These are phyloP conservation scores for Pythium phragmitis DNA, from an alignment of 352 stramenopile species.

Conservation along the genomic window DNA sequence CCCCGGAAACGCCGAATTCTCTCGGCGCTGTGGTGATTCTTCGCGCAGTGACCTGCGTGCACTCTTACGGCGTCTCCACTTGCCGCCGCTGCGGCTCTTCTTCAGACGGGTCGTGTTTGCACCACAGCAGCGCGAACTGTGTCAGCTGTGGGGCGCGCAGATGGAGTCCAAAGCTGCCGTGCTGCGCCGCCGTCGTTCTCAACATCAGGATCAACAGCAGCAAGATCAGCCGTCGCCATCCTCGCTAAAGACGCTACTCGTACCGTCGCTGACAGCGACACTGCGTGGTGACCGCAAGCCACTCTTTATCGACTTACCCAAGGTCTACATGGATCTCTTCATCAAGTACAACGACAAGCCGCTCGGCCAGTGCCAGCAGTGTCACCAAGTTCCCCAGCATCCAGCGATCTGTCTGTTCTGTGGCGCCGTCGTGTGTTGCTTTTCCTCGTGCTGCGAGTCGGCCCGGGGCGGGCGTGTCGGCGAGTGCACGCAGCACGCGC, in stretches of 20 bases:
- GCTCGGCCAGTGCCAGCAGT: slow-evolving; percentile 50
- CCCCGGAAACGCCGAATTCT: slow-evolving; percentile 11
- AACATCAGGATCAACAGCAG: slow-evolving; percentile 13
- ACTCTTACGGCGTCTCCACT: slow-evolving; percentile 56
- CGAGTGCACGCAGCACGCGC: slow-evolving; percentile 75
- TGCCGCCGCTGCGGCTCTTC: slow-evolving; percentile 66
- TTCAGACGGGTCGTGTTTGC: slow-evolving; percentile 67
- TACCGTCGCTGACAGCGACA: neutral
- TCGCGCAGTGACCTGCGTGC: slow-evolving; percentile 33
- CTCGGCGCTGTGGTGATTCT: neutral
- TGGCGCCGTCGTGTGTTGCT: slow-evolving; percentile 75
- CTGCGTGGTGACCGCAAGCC: neutral
- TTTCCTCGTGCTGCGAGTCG: slow-evolving; percentile 63
- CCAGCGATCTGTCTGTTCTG: slow-evolving; percentile 78
- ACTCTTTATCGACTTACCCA: slow-evolving; percentile 49
- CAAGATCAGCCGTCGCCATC: neutral
- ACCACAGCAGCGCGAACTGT: slow-evolving; percentile 51
- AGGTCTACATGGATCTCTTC: slow-evolving; percentile 82
- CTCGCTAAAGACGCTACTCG: neutral
- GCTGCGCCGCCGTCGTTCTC: slow-evolving; percentile 31
- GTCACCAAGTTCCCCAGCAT: slow-evolving; percentile 61
- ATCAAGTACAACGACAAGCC: slow-evolving; percentile 78
- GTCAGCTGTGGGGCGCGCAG: slow-evolving; percentile 72
- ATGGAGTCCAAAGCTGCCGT: slow-evolving; percentile 73
- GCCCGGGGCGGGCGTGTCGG: slow-evolving; percentile 50